Base-by-base conservation (phyloP, 768 basidiomycete species). In the Mycena polygramma region DNA sequence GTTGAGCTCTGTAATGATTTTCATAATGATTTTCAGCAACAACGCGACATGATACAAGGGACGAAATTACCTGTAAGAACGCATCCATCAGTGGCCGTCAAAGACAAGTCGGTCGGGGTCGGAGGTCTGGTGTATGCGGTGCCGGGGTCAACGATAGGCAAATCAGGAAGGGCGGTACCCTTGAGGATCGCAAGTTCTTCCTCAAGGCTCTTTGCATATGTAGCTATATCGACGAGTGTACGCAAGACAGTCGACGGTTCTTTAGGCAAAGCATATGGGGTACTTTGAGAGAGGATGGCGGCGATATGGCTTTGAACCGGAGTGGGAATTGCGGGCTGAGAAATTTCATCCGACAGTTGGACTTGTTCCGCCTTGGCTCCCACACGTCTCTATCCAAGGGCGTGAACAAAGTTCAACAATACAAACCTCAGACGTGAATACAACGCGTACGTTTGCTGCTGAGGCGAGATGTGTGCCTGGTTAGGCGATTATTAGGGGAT, bases 41-140 rank as follows among this genome's bases (percentile, higher is more conserved):
- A 35, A 43, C 36, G 24, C 10, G 15, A 41, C 41, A 15, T n/a
- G 14, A 30, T 11, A 52, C 41, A 24, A 11, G 20, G n/a, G 22
- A 22, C 22, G n/a, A 52, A 55, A 36, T 15, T 57, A 66, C 68
- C 68, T 26, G 68, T 73, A 6, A 73, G 24, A 53, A 73, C 64
- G 53, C 63, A 69, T 7, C 72, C 72, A 10, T 73, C 72, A 48
- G 72, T 73, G 1, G 72, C 64, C 22, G 54, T 66, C 17, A 73
- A 41, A 6, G 63, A 57, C 24, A 69, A 48, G 3, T 73, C 68
- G 53, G 59, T 73, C n/a, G 72, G 72, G 15, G 72, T 73, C 19
- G 72, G 64, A n/a, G 72, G 72, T 24, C 68, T 45, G 2, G 63
- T 66, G 57, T 69, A 73, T 14, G 68, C 35, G 14, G 59, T 73